phyloP scores from a whole-genome alignment of 1,284 basidiomycete species.

The Wallemia ichthyophaga region DNA sequence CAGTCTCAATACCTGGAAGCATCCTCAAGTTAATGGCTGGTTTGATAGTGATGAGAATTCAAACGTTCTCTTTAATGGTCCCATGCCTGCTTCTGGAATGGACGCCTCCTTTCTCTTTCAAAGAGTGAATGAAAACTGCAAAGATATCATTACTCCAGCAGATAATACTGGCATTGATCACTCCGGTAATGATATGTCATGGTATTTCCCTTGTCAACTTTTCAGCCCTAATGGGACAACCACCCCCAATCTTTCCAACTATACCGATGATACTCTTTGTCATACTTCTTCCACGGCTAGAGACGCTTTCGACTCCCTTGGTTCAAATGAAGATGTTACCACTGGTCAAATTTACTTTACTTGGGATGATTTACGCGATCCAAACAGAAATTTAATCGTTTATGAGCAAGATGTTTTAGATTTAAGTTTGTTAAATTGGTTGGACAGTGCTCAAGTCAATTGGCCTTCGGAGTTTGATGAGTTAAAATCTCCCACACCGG shows the following conservation, averaged over 20 bases:
- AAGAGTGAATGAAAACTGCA: constrained; percentile 53
- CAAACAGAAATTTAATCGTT: constrained; percentile 51
- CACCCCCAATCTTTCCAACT: constrained; percentile 33
- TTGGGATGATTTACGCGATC: constrained; percentile 51
- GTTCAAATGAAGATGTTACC: constrained; percentile 18
- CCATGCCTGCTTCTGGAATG: constrained; percentile 47
- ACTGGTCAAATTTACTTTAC: constrained; percentile 72
- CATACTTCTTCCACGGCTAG: constrained; percentile 33
- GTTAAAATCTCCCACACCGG: constrained; percentile 26
- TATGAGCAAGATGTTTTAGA: constrained; percentile 41
- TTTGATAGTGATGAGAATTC: constrained; percentile 36
- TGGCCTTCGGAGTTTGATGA: constrained; percentile 57
- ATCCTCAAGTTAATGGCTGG: constrained; percentile 29
- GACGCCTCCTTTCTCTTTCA: constrained; percentile 89
- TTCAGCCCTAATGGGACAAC: constrained; percentile 39
- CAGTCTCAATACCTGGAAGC: constrained; percentile 57
- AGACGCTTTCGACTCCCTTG: constrained; percentile 16
- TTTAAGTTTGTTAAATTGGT: constrained; percentile 24
- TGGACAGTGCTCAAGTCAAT: constrained; percentile 40
- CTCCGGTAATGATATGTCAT: constrained; percentile 17
- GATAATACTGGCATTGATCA: constrained; percentile 20
- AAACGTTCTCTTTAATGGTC: constrained; percentile 51
- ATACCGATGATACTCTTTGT: constrained; percentile 34
- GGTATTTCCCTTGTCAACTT: constrained; percentile 91
- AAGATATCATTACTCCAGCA: constrained; percentile 40